A percentile compares a stretch with the other conserved stretches of the same genome.
Evolutionary conservation across 1,139 yeast genomes (phyloP).

Genomic region (Candida tropicalis): DNA sequence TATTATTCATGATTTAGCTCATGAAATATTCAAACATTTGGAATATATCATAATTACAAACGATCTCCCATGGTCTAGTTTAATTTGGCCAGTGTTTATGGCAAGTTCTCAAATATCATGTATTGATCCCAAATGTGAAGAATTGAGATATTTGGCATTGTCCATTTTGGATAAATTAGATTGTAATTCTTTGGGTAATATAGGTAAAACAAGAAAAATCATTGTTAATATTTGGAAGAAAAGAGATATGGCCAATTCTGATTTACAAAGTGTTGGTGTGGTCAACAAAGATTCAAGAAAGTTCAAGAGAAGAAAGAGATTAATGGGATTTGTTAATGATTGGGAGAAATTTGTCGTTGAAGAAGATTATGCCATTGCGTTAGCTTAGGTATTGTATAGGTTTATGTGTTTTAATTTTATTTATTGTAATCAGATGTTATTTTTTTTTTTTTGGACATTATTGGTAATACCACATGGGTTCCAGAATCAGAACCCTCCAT

Average conservation of each 20-base stretch:
- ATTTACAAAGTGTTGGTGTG: conserved; percentile 24
- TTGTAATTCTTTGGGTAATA: conserved; percentile 29
- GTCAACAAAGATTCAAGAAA: conserved; percentile 13
- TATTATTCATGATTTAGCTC: conserved; percentile 19
- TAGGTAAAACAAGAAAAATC: conserved; percentile 24
- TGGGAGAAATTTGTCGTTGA: conserved; percentile 36
- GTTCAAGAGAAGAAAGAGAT: conserved; percentile 13
- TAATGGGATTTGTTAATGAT: conserved; percentile 27
- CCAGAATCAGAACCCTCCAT: no score
- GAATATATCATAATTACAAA: conserved; percentile 24
- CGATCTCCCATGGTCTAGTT: conserved; percentile 21
- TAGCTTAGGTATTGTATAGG: conserved; percentile 18
- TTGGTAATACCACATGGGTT: no score
- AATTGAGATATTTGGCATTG: conserved; percentile 27
- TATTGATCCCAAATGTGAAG: conserved; percentile 25
- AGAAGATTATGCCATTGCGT: conserved; percentile 26
- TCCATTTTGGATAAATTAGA: conserved; percentile 28
- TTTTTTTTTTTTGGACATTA: no score
- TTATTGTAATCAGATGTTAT: no score
- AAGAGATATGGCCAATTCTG: conserved; percentile 27
- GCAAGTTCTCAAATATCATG: conserved; percentile 28
- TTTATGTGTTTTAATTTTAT: no score
- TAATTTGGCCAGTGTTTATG: conserved; percentile 31
- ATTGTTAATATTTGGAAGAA: conserved; percentile 30
- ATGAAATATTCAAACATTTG: conserved; percentile 21